phyloP scores from a whole-genome alignment of 768 basidiomycete genomes.

The Fistulinella prunicolor region DNA sequence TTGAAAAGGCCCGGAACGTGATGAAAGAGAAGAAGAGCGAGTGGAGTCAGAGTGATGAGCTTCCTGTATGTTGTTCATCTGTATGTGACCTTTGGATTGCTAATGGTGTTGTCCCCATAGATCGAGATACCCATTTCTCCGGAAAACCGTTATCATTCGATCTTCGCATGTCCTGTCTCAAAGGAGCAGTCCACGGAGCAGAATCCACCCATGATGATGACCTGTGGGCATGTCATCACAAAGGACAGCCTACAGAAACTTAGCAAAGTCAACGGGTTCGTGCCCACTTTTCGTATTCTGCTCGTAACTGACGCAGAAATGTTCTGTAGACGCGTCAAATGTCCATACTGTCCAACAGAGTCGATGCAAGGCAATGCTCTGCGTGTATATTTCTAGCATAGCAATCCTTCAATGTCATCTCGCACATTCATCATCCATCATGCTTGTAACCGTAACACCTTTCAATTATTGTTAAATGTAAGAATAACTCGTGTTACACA shows the following conservation, averaged over 20 bases:
- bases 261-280: constrained; percentile 81
- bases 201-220: constrained; percentile 98
- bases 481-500: neutral
- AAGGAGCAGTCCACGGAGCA: constrained; percentile 92
- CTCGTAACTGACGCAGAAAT: neutral
- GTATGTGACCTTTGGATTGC: neutral
- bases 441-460: constrained; percentile 8
- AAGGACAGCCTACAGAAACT: constrained; percentile 89
- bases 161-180: constrained; percentile 96
- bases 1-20: constrained; percentile 91
- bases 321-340: constrained; percentile 77
- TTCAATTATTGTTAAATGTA: neutral
- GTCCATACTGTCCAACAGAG: constrained; percentile 93
- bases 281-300: constrained; percentile 25
- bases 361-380: constrained; percentile 55
- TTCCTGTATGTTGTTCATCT: constrained; percentile 57
- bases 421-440: constrained; percentile 2
- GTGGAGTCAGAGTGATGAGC: constrained; percentile 85
- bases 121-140: constrained; percentile 90
- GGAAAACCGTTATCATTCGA: constrained; percentile 90
- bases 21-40: constrained; percentile 92
- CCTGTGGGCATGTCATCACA: constrained; percentile 92
- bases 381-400: constrained; percentile 59
- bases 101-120: constrained; percentile 39
- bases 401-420: neutral